Percentiles rank a stretch among this genome's conserved stretches.
Conservation (phyloP, 2,329 filamentous ascomycete species). For the Lachnellula arida region DNA sequence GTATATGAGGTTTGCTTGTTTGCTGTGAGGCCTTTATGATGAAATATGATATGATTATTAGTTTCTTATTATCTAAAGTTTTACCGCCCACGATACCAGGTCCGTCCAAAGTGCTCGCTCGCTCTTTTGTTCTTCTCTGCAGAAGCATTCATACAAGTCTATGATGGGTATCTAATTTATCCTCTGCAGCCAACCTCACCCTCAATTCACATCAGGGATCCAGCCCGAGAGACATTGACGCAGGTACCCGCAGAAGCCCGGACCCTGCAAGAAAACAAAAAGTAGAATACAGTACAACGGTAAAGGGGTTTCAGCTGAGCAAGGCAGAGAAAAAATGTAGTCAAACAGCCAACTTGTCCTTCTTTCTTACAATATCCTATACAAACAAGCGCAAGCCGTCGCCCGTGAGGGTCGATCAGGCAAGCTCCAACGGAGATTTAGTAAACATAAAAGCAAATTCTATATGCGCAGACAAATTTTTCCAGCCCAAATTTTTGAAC, state of each 20-base stretch:
- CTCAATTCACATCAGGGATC: constrained; percentile 9
- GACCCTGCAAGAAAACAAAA: background rate
- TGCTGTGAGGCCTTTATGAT: background rate
- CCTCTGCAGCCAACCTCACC: constrained; percentile 3
- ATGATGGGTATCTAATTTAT: constrained; percentile 15
- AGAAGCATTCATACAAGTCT: constrained; percentile 16
- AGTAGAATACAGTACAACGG: background rate
- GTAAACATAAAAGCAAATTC: constrained; percentile 17
- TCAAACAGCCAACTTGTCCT: background rate
- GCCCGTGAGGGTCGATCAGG: constrained; percentile 16
- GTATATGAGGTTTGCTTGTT: background rate
- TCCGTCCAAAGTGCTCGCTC: background rate
- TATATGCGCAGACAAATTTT: constrained; percentile 23
- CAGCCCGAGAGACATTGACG: constrained; percentile 11
- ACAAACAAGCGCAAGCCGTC: constrained; percentile 11
- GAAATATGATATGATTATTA: constrained; percentile 8
- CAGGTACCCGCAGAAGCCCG: constrained; percentile 1
- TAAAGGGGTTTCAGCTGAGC: background rate
- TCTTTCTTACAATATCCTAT: constrained; percentile 18
- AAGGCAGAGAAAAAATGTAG: constrained; percentile 4
- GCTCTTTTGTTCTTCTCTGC: constrained; percentile 12
- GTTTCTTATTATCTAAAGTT: constrained; percentile 7
- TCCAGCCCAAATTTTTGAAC: constrained; percentile 17
- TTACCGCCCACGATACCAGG: background rate
- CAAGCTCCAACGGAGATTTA: constrained; percentile 6